Percentiles rank a stretch among this genome's conserved stretches.
phyloP scores from a whole-genome alignment of 257 asterid species.

The Asclepias syriaca region DNA sequence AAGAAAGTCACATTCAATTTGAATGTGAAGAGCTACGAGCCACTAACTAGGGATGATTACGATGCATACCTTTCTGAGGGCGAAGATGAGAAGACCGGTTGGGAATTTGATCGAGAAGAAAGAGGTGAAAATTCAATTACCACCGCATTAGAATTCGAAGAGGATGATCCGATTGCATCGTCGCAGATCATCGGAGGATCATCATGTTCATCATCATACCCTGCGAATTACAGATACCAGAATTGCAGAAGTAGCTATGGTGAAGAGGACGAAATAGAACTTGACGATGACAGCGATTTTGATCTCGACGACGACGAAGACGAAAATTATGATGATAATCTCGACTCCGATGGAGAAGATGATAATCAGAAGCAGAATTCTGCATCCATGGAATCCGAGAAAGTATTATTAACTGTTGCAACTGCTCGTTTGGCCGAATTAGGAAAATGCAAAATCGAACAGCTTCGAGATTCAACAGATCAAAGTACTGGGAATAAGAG shows the following conservation, averaged over 20 bases:
- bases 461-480: conserved; percentile 15
- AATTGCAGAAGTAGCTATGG: conserved; percentile 44
- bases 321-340: conserved; percentile 31
- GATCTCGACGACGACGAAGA: neutral
- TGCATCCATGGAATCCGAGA: conserved; percentile 12
- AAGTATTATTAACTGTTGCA: neutral
- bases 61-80: conserved; percentile 29
- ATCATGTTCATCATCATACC: conserved; percentile 12
- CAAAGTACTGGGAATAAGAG: conserved; percentile 21
- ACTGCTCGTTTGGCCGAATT: conserved; percentile 4
- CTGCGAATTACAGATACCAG: conserved; percentile 52
- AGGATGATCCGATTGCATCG: conserved; percentile 16
- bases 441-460: neutral
- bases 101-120: conserved; percentile 33
- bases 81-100: conserved; percentile 31
- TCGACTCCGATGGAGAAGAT: conserved; percentile 29
- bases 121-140: conserved; percentile 13
- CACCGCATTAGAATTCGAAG: conserved; percentile 18
- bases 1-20: conserved; percentile 75
- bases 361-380: conserved; percentile 5
- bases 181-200: too few relatives aligned
- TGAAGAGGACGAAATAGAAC: conserved; percentile 38
- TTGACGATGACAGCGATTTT: conserved; percentile 32
- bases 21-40: conserved; percentile 63
- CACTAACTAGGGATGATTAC: conserved; percentile 38